These are phyloP conservation scores for Amanita pseudoporphyria DNA, from an alignment of 768 basidiomycete species.

Conservation along the genomic window DNA sequence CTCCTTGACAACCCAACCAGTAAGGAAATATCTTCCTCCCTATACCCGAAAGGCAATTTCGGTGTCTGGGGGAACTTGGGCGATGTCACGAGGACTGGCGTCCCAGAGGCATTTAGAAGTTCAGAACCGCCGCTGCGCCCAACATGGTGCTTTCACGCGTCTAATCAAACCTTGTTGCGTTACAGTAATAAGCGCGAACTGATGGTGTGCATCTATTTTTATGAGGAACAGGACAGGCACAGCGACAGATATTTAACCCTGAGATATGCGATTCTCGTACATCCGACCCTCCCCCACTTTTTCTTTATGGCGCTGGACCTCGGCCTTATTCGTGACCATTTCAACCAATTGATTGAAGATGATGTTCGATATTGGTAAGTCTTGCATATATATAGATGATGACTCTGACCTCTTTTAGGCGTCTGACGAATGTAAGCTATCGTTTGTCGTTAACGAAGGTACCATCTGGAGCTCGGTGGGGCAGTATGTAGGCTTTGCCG, in stretches of 20 bases:
- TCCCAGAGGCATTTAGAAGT: no score
- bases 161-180: no score
- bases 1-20: no score
- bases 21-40: no score
- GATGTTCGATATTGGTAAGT: constrained; percentile 4
- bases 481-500: constrained; percentile 43
- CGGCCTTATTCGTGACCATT: background rate
- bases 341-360: background rate
- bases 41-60: no score
- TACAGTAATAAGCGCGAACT: no score
- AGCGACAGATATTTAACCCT: background rate
- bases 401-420: background rate
- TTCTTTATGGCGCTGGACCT: background rate
- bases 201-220: no score
- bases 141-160: no score
- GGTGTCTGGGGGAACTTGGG: no score
- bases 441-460: background rate
- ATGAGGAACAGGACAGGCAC: background rate
- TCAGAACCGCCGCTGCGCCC: no score
- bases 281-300: background rate
- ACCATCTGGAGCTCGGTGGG: background rate
- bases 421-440: constrained; percentile 2
- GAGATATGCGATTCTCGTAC: background rate
- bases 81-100: no score
- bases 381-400: background rate